These are phyloP conservation scores for Lyophyllum semitale DNA, from an alignment of 768 basidiomycete genomes.

Conservation along the genomic window DNA sequence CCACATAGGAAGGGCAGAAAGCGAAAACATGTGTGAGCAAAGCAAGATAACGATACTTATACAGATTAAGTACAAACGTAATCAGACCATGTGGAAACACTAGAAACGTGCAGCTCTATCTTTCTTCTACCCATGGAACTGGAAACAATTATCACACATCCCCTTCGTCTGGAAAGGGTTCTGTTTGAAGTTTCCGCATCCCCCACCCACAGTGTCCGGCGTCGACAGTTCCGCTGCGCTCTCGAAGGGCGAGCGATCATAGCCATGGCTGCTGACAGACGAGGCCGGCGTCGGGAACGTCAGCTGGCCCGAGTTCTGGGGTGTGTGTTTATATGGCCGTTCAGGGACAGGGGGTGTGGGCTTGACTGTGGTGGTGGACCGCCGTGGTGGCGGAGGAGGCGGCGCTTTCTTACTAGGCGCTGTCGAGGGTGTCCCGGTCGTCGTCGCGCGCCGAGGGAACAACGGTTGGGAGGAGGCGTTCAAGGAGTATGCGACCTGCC, in stretches of 20 bases:
- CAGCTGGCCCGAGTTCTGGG: constrained; percentile 18
- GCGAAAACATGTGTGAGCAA: neutral
- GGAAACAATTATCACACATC: constrained; percentile 67
- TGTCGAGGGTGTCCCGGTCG: constrained; percentile 20
- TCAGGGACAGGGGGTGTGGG: constrained; percentile 53
- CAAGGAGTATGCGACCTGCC: constrained; percentile 3
- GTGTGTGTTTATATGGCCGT: constrained; percentile 30
- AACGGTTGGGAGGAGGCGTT: constrained; percentile 16
- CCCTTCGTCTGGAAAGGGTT: constrained; percentile 68
- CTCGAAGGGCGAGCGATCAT: constrained; percentile 66
- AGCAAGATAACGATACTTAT: constrained; percentile 7
- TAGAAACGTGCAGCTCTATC: too few species aligned
- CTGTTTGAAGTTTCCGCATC: constrained; percentile 61
- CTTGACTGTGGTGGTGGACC: constrained; percentile 32
- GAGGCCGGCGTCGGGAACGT: constrained; percentile 31
- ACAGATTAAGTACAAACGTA: constrained; percentile 11
- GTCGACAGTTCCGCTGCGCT: constrained; percentile 51
- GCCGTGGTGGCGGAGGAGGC: constrained; percentile 68
- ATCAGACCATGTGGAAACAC: constrained; percentile 1
- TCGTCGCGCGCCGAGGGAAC: constrained; percentile 22
- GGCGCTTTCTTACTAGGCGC: constrained; percentile 46
- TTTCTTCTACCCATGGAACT: constrained; percentile 40
- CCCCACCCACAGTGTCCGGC: constrained; percentile 20
- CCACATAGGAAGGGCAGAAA: neutral
- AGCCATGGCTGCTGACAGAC: constrained; percentile 34